phyloP scores from a whole-genome alignment of 345 rosid genomes.

The Erucastrum elatum region DNA sequence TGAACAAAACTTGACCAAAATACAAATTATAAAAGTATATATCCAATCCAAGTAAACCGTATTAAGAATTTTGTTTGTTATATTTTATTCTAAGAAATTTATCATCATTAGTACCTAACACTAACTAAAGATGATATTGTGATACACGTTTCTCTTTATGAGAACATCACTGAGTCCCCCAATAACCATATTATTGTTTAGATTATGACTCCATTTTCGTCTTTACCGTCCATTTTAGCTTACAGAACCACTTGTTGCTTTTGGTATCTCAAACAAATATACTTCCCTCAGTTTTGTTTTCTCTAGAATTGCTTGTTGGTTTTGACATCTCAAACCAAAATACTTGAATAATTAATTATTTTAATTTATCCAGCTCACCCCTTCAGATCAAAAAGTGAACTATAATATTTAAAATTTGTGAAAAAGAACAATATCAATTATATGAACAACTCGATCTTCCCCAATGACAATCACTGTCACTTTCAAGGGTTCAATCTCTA shows the following conservation, averaged over 20 bases:
- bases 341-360: not conserved
- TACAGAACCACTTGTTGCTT: not conserved
- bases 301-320: slow-evolving; percentile 15
- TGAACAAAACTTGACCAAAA: not conserved
- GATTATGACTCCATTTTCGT: slow-evolving; percentile 7
- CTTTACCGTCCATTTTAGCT: slow-evolving; percentile 2
- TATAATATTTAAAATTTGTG: not conserved
- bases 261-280: not conserved
- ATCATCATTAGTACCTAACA: not conserved
- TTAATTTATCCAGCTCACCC: slow-evolving; percentile 24
- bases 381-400: not conserved
- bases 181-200: not conserved
- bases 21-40: not conserved
- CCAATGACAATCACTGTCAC: slow-evolving; percentile 9
- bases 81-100: not conserved
- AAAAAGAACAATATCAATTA: slow-evolving; percentile 1
- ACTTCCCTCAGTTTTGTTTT: not conserved
- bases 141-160: slow-evolving; percentile 1
- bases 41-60: not conserved
- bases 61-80: not conserved
- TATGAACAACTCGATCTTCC: not conserved
- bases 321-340: slow-evolving; percentile 7
- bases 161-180: not conserved
- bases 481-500: not conserved
- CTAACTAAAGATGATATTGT: not conserved